These are phyloP conservation scores for Leucosporidium yakuticum DNA, from an alignment of 768 basidiomycete genomes.

Conservation along the genomic window DNA sequence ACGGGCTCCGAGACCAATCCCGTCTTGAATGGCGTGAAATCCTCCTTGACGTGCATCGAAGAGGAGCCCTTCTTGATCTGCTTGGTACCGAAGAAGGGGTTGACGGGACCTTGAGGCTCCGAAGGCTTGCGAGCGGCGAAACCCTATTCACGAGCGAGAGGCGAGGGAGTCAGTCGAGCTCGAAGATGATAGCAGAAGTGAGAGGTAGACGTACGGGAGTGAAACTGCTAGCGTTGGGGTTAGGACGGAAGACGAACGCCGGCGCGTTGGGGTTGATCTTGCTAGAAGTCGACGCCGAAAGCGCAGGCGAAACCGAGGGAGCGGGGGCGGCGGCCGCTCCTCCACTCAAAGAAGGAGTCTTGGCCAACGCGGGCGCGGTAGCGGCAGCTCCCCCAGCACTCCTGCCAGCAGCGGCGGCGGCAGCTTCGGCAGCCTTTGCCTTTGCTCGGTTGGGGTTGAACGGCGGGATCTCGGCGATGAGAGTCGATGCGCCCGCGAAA, in stretches of 20 bases:
- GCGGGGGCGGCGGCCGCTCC: conserved; percentile 40
- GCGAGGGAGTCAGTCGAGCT: neutral
- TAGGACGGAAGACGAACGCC: conserved; percentile 86
- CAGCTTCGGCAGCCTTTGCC: conserved; percentile 24
- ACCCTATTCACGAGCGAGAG: neutral
- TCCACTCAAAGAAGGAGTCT: conserved; percentile 38
- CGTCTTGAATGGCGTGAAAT: conserved; percentile 94
- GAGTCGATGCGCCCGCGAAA: conserved; percentile 51
- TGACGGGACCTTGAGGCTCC: conserved; percentile 42
- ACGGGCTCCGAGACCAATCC: conserved; percentile 67
- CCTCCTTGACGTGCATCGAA: conserved; percentile 83
- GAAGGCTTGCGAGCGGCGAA: conserved; percentile 12
- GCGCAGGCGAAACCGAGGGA: conserved; percentile 34
- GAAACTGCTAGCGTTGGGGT: conserved; percentile 69
- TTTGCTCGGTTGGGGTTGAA: conserved; percentile 61
- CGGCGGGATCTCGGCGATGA: conserved; percentile 83
- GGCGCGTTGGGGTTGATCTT: conserved; percentile 67
- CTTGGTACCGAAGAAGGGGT: conserved; percentile 86
- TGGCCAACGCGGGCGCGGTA: no score
- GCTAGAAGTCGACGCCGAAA: conserved; percentile 41
- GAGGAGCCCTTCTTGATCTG: conserved; percentile 57
- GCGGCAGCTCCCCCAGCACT: no score
- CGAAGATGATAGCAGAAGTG: neutral
- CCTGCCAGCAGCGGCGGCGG: no score
- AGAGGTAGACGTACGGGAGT: conserved; percentile 51